Base-by-base conservation (phyloP, 345 rosid species). In the Triadica sebifera region DNA sequence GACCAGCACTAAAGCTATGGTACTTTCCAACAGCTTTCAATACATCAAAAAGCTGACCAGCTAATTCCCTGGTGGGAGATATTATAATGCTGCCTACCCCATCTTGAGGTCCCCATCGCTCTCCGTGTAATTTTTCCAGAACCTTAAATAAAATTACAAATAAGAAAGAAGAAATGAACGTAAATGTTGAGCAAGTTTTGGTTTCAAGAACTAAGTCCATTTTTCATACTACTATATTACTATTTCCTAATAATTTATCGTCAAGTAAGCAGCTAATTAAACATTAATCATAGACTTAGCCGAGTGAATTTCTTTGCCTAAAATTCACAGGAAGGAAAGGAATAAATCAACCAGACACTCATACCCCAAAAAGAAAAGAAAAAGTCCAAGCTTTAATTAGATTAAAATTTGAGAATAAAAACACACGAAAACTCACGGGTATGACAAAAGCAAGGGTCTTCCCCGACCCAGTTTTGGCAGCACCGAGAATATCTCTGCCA, bases 391-490 rank as follows among this genome's bases (percentile, higher is more conserved):
- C 47, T 43, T 43, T 43, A 43, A 5, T 6, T 43, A 43, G 10
- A 43, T 43, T 43, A 10, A 6, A 43, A 43, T 10, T 10, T 3
- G 8, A 22, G 12, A 43, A 12, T 39, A 45, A 17, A 66, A 61
- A 12, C 12, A 65, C 10, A 8, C 0, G 12, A 65, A 65, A 62
- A 45, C 95, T 86, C 63, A 93, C 99, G 51, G 98, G 97, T 41
- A 95, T 86, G 58, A 91, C 82, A 82, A 95, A 95, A 70, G 98
- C 98, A 3, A 95, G 84, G 2, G 99, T 93, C 84, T 95, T 93
- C 29, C 97, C 99, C 0, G 99, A 94, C 45, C 99, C 98, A 47
- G 98, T 94, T 83, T 90, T 89, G 0, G 99, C 99, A 0, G 99
- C 99, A 16, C 99, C 99, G 16, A 95, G 88, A 63, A 91, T 82